Conservation (phyloP, 2,329 filamentous ascomycete genomes). For the Emergomyces orientalis region DNA sequence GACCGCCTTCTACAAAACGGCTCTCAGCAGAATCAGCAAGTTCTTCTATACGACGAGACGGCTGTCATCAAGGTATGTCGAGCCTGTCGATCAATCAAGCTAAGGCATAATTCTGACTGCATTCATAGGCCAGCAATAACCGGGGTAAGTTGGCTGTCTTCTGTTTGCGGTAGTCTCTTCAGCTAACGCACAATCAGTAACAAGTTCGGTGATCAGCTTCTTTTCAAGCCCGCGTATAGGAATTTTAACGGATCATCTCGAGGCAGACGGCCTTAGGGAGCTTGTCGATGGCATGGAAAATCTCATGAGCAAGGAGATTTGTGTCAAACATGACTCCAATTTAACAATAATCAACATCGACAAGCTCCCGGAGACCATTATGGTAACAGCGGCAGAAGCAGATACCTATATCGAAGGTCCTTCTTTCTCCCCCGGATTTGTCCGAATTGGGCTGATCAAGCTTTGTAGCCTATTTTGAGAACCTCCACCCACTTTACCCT, state of each 20-base stretch:
- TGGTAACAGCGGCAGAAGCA: neutral
- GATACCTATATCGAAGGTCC: neutral
- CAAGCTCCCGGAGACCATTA: neutral
- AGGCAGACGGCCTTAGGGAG: neutral
- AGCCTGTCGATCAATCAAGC: neutral
- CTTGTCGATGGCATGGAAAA: neutral
- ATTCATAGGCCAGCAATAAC: neutral
- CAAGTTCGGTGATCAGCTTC: neutral
- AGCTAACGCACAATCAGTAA: neutral
- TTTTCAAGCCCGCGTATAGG: neutral
- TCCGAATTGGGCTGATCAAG: neutral
- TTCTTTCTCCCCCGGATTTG: neutral
- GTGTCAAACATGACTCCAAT: neutral
- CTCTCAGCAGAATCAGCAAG: neutral
- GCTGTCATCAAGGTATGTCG: neutral
- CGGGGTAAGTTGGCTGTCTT: neutral
- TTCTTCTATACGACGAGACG: neutral
- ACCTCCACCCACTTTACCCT: slow-evolving; percentile 33
- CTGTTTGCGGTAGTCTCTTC: neutral
- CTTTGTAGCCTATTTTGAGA: slow-evolving; percentile 25
- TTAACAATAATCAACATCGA: neutral
- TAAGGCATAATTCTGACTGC: neutral
- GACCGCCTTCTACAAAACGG: neutral
- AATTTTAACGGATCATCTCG: neutral
- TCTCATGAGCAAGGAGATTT: neutral